phyloP scores from a whole-genome alignment of 305 asterid genomes.

The Solanum hybrid region DNA sequence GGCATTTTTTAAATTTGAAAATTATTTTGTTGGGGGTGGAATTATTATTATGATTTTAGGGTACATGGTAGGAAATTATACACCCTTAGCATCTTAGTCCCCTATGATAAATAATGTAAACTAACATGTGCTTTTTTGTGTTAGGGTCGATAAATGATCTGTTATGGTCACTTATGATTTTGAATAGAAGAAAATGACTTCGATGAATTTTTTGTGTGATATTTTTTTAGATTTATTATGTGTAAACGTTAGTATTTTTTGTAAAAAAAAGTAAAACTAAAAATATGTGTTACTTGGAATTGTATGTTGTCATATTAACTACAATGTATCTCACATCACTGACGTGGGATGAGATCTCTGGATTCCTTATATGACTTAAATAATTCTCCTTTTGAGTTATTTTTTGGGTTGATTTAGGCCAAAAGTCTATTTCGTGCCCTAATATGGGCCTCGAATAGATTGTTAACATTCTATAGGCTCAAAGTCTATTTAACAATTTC shows the following conservation, averaged over 20 bases:
- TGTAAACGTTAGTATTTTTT: neutral
- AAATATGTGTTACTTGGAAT: neutral
- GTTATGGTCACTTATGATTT: neutral
- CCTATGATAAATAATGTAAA: neutral
- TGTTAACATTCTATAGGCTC: neutral
- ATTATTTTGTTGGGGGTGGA: constrained; percentile 28
- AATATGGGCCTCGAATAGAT: neutral
- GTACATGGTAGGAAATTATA: neutral
- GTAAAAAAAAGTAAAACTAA: neutral
- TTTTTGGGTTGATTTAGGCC: neutral
- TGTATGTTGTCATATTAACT: neutral
- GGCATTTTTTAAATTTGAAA: constrained; percentile 34
- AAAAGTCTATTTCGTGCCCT: neutral
- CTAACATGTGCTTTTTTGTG: neutral
- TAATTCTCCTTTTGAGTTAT: neutral
- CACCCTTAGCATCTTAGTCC: neutral
- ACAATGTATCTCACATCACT: neutral
- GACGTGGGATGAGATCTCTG: neutral
- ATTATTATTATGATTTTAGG: neutral
- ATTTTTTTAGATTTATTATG: fast-evolving
- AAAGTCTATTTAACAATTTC: neutral
- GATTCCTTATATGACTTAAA: neutral
- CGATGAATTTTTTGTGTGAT: fast-evolving
- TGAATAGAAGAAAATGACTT: neutral
- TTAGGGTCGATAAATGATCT: neutral